Evolutionary conservation across 176 grass and related monocot species (phyloP), one percentile per base, ranked within the genome.

Genomic region (Typha latifolia): DNA sequence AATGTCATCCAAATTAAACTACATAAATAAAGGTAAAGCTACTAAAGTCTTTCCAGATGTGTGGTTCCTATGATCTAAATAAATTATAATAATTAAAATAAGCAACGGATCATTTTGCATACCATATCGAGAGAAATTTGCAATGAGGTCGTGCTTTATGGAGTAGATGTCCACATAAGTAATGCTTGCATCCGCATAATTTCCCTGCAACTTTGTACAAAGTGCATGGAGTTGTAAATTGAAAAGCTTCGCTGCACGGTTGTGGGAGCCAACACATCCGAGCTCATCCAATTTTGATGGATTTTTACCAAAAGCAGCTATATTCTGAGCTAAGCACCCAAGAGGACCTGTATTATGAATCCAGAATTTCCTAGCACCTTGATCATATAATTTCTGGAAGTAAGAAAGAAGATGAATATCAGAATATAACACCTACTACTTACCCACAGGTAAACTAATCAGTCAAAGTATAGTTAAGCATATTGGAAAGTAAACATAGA

Each of bases 301-400:
- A 66, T 99, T 89, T 87, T 90, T 90, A 48, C 85, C 94, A 49
- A 92, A 99, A 65, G 74, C 20, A 32, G 47, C 89, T 76, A 93
- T 74, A 31, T 99, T 99, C 82, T 99, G 83, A 81, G 94, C 75
- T 76, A 99, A 82, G 83, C 94, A 99, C 12, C 94, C 94, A 0
- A 99, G 88, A 66, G 94, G 94, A 59, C 89, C 89, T 32, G 89
- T 99, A 68, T 99, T 99, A 70, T 99, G 94, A 82, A 99, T 99
- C 94, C 94, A 99, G 84, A 99, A 99, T 67, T 86, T 93, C 73
- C 94, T 87, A 20, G 89, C 94, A 87, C 94, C 94, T 84, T 90
- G 77, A 26, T 87, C 78, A 57, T 99, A 89, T 64, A 99, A 62
- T 64, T 84, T 85, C 94, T 99, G 85, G 63, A 84, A 78, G 47